These are phyloP conservation scores for Russula sp. DNA, from an alignment of 768 basidiomycete genomes.

Conservation along the genomic window DNA sequence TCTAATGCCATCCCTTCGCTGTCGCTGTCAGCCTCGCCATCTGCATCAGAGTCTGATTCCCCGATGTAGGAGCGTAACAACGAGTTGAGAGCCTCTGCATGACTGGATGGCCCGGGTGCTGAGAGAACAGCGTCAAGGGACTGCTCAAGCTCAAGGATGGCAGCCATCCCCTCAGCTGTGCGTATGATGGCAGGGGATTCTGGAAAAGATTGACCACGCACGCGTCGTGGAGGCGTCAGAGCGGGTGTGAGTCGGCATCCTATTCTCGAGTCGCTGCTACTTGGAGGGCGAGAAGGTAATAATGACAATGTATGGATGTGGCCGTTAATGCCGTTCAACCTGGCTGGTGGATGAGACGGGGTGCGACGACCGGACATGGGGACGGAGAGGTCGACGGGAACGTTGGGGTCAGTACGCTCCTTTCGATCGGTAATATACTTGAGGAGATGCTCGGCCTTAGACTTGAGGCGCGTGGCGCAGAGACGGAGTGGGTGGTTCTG, in stretches of 20 bases:
- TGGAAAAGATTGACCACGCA: conserved; percentile 45
- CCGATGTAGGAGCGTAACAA: conserved; percentile 14
- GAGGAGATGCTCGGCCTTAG: conserved; percentile 80
- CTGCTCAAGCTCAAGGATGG: conserved; percentile 53
- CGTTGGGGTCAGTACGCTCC: conserved; percentile 65
- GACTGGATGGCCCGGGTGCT: conserved; percentile 7
- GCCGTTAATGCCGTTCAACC: conserved; percentile 37
- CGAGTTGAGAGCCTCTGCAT: background rate
- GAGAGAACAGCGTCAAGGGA: conserved; percentile 34
- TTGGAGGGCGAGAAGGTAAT: conserved; percentile 28
- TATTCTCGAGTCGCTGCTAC: conserved; percentile 20
- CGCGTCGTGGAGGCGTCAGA: conserved; percentile 24
- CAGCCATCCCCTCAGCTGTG: conserved; percentile 65
- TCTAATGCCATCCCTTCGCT: conserved; percentile 26
- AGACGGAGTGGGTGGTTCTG: conserved; percentile 85
- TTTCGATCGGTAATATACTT: conserved; percentile 85
- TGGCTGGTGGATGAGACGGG: conserved; percentile 30
- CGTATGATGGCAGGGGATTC: conserved; percentile 66
- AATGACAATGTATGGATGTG: conserved; percentile 37
- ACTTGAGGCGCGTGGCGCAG: conserved; percentile 71
- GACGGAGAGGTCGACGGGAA: conserved; percentile 40
- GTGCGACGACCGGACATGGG: conserved; percentile 21
- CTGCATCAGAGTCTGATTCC: conserved; percentile 23
- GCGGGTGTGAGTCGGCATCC: conserved; percentile 15
- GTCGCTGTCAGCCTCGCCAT: conserved; percentile 28